Percentiles rank a stretch among this genome's conserved stretches.
phyloP scores from a whole-genome alignment of 1,139 yeast genomes.

The Zhuliangozyma parablackwelliae region DNA sequence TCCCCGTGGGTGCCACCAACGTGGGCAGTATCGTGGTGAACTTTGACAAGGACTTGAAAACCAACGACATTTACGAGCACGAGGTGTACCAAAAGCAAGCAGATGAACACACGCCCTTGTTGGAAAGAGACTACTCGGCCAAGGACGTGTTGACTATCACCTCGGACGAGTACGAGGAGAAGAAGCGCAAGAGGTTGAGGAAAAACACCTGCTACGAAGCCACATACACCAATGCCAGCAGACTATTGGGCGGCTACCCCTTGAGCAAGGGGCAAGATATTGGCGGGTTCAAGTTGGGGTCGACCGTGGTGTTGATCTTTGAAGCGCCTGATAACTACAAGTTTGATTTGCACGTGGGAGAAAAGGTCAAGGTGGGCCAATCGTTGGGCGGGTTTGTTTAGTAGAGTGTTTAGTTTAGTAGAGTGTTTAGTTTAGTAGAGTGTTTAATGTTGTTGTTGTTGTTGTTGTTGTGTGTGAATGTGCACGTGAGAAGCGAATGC shows the following conservation, averaged over 20 bases:
- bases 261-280: conserved; percentile 88
- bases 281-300: conserved; percentile 95
- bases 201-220: conserved; percentile 93
- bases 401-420: background rate
- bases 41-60: conserved; percentile 85
- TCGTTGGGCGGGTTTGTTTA: conserved; percentile 53
- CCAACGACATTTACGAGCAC: conserved; percentile 69
- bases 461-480: no score
- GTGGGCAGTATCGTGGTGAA: conserved; percentile 92
- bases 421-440: background rate
- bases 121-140: conserved; percentile 13
- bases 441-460: background rate
- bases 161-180: conserved; percentile 12
- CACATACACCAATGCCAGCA: conserved; percentile 77
- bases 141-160: conserved; percentile 14
- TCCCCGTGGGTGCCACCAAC: conserved; percentile 98
- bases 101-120: conserved; percentile 33
- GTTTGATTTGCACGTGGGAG: conserved; percentile 67
- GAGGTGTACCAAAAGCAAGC: conserved; percentile 32
- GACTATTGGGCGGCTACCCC: conserved; percentile 83
- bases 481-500: no score
- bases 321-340: conserved; percentile 85
- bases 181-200: conserved; percentile 31
- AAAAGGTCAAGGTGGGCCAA: conserved; percentile 83
- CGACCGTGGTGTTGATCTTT: conserved; percentile 91